phyloP scores from a whole-genome alignment of 768 basidiomycete species.

The Calvatia gigantea region DNA sequence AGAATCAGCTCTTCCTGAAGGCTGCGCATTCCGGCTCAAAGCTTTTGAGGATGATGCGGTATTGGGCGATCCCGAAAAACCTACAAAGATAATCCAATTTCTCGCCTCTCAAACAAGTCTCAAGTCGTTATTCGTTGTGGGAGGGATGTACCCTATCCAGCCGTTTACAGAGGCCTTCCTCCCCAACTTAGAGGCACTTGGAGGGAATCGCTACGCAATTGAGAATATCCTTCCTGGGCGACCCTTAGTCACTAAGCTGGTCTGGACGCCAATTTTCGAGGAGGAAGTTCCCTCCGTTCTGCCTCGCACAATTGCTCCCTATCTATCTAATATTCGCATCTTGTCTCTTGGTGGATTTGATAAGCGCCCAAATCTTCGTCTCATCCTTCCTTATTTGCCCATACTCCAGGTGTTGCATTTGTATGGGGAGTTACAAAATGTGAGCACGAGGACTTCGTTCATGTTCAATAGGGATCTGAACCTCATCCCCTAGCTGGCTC shows the following conservation, averaged over 20 bases:
- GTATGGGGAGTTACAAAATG: neutral
- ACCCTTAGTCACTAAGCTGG: neutral
- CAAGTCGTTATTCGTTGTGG: neutral
- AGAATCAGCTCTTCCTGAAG: too few relatives aligned
- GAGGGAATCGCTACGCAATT: neutral
- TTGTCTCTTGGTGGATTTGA: neutral
- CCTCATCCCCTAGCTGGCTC: neutral
- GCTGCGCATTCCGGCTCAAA: too few relatives aligned
- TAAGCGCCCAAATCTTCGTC: neutral
- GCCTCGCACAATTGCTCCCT: neutral
- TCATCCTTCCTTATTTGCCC: neutral
- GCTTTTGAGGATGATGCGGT: too few relatives aligned
- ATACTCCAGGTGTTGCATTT: neutral
- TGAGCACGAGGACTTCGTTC: too few relatives aligned
- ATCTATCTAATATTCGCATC: neutral
- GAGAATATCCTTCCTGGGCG: neutral
- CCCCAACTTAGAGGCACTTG: neutral
- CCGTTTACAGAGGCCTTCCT: neutral
- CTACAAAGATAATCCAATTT: too few relatives aligned
- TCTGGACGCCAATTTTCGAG: neutral
- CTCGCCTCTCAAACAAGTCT: neutral
- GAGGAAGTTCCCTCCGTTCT: neutral
- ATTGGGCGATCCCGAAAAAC: too few relatives aligned
- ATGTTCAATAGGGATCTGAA: too few relatives aligned
- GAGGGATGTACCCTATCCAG: neutral